Evolutionary conservation across 2,329 filamentous ascomycete genomes (phyloP).

Genomic region (Fusarium acutatum): DNA sequence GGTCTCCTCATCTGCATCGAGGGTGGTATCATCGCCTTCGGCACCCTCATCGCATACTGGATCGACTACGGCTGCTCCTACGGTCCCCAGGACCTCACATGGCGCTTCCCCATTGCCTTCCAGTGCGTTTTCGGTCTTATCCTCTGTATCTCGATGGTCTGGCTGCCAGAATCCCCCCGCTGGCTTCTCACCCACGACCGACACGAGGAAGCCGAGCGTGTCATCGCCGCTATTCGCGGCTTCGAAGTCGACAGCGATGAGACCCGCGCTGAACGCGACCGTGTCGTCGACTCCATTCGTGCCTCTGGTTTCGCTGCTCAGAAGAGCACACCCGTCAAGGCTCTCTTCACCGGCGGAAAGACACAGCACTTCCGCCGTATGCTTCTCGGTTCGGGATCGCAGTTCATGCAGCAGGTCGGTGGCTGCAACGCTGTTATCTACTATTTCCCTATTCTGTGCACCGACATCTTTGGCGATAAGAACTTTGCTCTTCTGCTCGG

Average conservation of each 20-base stretch:
- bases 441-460: conserved; percentile 68
- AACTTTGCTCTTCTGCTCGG: conserved; percentile 61
- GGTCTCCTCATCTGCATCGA: conserved; percentile 64
- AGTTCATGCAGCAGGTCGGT: conserved; percentile 70
- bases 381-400: conserved; percentile 65
- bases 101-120: conserved; percentile 64
- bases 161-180: conserved; percentile 57
- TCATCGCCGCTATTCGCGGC: conserved; percentile 44
- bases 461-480: conserved; percentile 42
- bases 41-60: conserved; percentile 55
- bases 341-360: conserved; percentile 68
- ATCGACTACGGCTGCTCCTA: conserved; percentile 54
- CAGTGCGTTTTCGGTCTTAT: conserved; percentile 52
- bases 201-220: conserved; percentile 50
- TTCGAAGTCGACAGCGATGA: conserved; percentile 61
- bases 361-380: conserved; percentile 73
- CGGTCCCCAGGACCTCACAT: conserved; percentile 55
- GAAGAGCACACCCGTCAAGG: conserved; percentile 58
- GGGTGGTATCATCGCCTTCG: conserved; percentile 52
- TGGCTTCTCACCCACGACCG: conserved; percentile 59
- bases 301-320: conserved; percentile 58
- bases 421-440: conserved; percentile 69
- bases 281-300: conserved; percentile 59
- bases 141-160: conserved; percentile 53
- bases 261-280: conserved; percentile 65